These are phyloP conservation scores for Iberis pinnata DNA, from an alignment of 345 rosid species.

Conservation along the genomic window DNA sequence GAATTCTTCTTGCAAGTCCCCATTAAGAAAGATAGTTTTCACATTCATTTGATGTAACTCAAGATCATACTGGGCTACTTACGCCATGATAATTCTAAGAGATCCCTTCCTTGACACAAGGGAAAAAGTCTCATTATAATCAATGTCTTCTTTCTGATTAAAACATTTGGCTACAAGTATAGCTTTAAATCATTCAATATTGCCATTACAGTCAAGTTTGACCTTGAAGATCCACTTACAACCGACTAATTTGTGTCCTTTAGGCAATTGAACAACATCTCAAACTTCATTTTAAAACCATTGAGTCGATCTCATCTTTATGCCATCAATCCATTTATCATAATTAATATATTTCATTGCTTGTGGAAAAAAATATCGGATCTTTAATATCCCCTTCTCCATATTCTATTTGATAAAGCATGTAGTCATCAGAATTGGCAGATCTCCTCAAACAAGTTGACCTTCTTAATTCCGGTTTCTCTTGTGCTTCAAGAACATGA, in stretches of 20 bases:
- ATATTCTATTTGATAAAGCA: neutral
- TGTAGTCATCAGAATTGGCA: neutral
- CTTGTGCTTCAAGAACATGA: neutral
- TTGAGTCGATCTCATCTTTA: neutral
- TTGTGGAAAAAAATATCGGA: neutral
- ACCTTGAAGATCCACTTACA: conserved; percentile 11
- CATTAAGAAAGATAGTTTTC: conserved; percentile 1
- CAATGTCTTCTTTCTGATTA: neutral
- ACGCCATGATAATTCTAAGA: neutral
- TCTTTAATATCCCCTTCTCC: too few relatives aligned
- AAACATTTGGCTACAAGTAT: conserved; percentile 7
- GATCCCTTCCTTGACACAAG: neutral
- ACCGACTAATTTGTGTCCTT: neutral
- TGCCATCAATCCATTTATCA: conserved; percentile 5
- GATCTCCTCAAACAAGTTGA: neutral
- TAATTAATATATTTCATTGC: conserved; percentile 4
- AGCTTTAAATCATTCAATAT: neutral
- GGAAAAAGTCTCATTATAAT: conserved; percentile 2
- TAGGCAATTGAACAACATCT: neutral
- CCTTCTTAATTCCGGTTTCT: neutral
- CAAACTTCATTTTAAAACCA: neutral
- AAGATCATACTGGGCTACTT: neutral
- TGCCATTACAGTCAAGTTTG: neutral
- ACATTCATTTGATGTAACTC: conserved; percentile 14
- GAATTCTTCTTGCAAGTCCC: neutral